phyloP scores from a whole-genome alignment of 176 grass and related monocot genomes.

The Hyparrhenia diplandra region DNA sequence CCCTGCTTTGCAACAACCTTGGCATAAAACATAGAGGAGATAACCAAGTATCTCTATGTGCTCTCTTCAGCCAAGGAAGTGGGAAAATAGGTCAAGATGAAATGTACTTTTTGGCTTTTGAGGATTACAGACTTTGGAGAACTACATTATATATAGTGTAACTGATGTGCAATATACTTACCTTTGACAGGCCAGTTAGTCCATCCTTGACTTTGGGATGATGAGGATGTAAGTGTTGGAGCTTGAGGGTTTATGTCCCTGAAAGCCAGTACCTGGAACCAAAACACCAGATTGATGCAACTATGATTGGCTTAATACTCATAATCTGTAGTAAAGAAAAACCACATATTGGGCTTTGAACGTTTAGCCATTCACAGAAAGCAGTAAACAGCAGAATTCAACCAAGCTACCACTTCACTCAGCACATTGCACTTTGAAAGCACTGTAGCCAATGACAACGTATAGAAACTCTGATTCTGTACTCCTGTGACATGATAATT shows the following conservation, averaged over 20 bases:
- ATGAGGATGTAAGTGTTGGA: constrained; percentile 67
- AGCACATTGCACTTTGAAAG: background rate
- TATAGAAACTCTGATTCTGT: background rate
- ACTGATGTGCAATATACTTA: constrained; percentile 17
- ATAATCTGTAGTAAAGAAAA: background rate
- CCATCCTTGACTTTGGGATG: constrained; percentile 91
- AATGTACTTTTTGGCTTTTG: background rate
- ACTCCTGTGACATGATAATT: background rate
- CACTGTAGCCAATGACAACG: background rate
- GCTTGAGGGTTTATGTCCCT: constrained; percentile 90
- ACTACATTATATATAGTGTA: background rate
- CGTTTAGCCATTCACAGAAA: background rate
- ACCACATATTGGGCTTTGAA: background rate
- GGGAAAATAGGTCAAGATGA: background rate
- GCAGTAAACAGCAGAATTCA: background rate
- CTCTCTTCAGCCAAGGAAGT: constrained; percentile 81
- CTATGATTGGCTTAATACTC: background rate
- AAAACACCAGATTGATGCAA: background rate
- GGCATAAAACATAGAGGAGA: constrained; percentile 68
- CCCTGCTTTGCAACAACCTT: constrained; percentile 92
- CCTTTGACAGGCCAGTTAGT: constrained; percentile 83
- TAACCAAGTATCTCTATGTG: constrained; percentile 78
- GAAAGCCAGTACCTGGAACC: constrained; percentile 73
- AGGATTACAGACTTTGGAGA: background rate
- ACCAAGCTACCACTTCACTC: background rate